These are phyloP conservation scores for Hyphopichia homilentoma DNA, from an alignment of 805 yeast genomes.

Conservation along the genomic window DNA sequence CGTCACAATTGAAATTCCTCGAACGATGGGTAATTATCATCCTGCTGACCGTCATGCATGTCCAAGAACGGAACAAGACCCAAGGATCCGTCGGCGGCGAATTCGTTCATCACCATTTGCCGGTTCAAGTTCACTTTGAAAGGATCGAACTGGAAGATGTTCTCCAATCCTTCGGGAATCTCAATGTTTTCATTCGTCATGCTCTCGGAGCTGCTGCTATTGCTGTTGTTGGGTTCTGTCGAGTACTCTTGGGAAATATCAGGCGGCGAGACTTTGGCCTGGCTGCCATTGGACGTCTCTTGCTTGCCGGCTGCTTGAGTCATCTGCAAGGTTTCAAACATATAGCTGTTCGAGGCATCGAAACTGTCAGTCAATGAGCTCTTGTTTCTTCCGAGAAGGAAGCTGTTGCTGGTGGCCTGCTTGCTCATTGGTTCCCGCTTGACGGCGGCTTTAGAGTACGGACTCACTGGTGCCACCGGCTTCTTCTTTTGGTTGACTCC, in stretches of 20 bases:
- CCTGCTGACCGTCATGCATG: too few relatives aligned
- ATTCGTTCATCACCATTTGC: slow-evolving; percentile 40
- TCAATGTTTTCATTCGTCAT: neutral
- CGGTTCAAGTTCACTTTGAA: slow-evolving; percentile 27
- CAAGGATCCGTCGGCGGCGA: slow-evolving; percentile 79
- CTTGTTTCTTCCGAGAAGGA: too few relatives aligned
- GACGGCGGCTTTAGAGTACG: slow-evolving; percentile 22
- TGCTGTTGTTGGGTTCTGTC: neutral
- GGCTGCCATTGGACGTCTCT: neutral
- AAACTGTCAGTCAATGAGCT: too few relatives aligned
- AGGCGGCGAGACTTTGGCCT: neutral
- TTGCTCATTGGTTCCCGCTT: slow-evolving; percentile 12
- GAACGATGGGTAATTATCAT: too few relatives aligned
- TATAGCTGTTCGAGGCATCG: neutral
- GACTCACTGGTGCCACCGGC: slow-evolving; percentile 10
- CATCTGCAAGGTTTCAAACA: neutral
- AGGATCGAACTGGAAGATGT: slow-evolving; percentile 35
- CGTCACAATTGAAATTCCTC: too few relatives aligned
- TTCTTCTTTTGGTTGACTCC: slow-evolving; percentile 2
- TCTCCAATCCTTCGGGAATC: slow-evolving; percentile 13
- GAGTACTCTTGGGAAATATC: too few relatives aligned
- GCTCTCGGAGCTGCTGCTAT: neutral
- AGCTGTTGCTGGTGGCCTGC: neutral
- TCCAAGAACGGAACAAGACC: slow-evolving; percentile 71
- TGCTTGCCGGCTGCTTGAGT: neutral